Conservation (phyloP, 1,284 basidiomycete species). For the Leccinum proliferum region DNA sequence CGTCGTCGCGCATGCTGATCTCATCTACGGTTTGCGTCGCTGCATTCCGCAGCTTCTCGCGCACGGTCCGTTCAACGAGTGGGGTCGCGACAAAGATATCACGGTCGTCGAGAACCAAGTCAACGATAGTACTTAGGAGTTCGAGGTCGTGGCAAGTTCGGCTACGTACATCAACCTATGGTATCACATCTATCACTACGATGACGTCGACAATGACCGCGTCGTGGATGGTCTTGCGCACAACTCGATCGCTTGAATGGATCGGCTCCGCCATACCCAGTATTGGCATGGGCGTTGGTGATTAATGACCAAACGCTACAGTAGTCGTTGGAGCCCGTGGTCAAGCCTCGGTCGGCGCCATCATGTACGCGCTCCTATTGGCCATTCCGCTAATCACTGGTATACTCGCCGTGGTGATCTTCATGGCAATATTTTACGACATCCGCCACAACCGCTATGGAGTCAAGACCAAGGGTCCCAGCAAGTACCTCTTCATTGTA, state of each 20-base stretch:
- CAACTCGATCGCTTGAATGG: no score
- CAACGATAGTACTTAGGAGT: not conserved
- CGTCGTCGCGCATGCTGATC: slow-evolving; percentile 74
- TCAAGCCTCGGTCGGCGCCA: not conserved
- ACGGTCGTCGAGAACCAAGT: not conserved
- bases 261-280: no score
- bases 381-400: not conserved
- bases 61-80: slow-evolving; percentile 83
- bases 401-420: not conserved
- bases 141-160: not conserved
- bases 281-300: no score
- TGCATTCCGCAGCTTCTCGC: slow-evolving; percentile 83
- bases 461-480: not conserved
- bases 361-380: not conserved
- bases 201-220: no score
- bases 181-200: no score
- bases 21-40: slow-evolving; percentile 54
- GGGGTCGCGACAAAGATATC: slow-evolving; percentile 82
- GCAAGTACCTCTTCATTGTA: no score
- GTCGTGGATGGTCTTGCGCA: no score
- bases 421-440: not conserved
- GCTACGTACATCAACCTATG: not conserved
- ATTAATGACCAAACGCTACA: not conserved
- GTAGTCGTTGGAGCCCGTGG: not conserved
- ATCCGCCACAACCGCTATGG: not conserved